These are phyloP conservation scores for Nemania serpens DNA, from an alignment of 2,329 filamentous ascomycete genomes.

Conservation along the genomic window DNA sequence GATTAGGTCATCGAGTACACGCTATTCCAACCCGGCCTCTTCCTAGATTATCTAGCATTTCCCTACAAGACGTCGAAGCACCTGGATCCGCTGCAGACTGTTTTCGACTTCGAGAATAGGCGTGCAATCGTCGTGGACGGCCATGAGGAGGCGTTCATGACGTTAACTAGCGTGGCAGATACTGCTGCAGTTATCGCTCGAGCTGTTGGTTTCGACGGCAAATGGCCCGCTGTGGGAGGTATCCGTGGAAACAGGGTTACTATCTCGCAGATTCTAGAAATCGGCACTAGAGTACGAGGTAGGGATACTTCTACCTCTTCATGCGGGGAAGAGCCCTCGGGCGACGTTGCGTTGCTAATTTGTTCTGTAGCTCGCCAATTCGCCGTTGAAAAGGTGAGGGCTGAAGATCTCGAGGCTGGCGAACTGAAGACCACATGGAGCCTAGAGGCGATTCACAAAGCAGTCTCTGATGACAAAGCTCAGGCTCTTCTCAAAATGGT, in stretches of 20 bases:
- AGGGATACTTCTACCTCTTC: neutral
- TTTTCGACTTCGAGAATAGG: constrained; percentile 47
- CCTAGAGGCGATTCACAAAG: constrained; percentile 36
- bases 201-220: constrained; percentile 50
- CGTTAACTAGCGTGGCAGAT: constrained; percentile 51
- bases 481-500: constrained; percentile 44
- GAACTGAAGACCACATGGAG: constrained; percentile 48
- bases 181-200: constrained; percentile 45
- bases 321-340: neutral
- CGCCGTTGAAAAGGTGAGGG: constrained; percentile 49
- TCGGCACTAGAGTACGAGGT: constrained; percentile 51
- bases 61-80: constrained; percentile 53
- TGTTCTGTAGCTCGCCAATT: constrained; percentile 42
- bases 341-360: neutral
- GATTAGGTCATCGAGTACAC: constrained; percentile 58
- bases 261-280: constrained; percentile 43
- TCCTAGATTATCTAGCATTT: constrained; percentile 59
- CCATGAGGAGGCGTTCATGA: constrained; percentile 48
- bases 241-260: constrained; percentile 47
- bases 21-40: constrained; percentile 60
- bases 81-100: constrained; percentile 46
- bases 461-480: constrained; percentile 44
- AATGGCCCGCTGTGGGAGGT: constrained; percentile 50
- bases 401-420: constrained; percentile 53
- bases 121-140: constrained; percentile 51